Conservation (phyloP, 2,329 filamentous ascomycete species). For the Talaromyces sp. region DNA sequence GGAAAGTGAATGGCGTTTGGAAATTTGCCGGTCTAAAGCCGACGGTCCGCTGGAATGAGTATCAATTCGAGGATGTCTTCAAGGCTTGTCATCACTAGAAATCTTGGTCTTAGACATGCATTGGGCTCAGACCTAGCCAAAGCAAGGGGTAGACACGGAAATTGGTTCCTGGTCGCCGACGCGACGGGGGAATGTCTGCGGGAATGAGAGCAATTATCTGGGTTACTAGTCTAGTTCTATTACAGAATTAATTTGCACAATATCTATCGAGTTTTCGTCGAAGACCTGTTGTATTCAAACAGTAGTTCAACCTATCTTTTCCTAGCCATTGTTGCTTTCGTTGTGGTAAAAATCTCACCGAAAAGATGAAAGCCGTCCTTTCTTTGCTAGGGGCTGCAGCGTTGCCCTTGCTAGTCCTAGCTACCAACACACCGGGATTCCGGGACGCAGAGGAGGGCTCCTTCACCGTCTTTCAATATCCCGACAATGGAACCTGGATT, state of each 20-base stretch:
- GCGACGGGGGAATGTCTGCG: slow-evolving; percentile 5
- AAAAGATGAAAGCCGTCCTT: slow-evolving; percentile 1
- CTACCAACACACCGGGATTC: slow-evolving; percentile 17
- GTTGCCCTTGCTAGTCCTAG: slow-evolving; percentile 11
- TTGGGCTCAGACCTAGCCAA: neutral
- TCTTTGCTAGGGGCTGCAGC: neutral
- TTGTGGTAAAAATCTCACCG: neutral
- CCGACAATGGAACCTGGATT: slow-evolving; percentile 28
- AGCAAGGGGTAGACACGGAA: neutral
- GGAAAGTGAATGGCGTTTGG: slow-evolving; percentile 57
- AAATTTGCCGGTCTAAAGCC: slow-evolving; percentile 58
- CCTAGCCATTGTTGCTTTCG: neutral
- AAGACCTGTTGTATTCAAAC: neutral
- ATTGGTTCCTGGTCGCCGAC: neutral
- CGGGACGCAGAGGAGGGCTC: neutral
- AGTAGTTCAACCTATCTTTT: neutral
- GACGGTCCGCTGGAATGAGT: slow-evolving; percentile 56
- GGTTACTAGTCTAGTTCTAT: neutral
- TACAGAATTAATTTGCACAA: neutral
- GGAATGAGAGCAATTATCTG: slow-evolving; percentile 8
- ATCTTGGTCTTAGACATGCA: neutral
- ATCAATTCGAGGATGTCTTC: slow-evolving; percentile 57
- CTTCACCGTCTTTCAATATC: slow-evolving; percentile 25
- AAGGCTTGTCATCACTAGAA: slow-evolving; percentile 17
- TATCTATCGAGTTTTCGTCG: neutral